phyloP scores from a whole-genome alignment of 169 alveolate genomes.

The Cryptosporidium ryanae region DNA sequence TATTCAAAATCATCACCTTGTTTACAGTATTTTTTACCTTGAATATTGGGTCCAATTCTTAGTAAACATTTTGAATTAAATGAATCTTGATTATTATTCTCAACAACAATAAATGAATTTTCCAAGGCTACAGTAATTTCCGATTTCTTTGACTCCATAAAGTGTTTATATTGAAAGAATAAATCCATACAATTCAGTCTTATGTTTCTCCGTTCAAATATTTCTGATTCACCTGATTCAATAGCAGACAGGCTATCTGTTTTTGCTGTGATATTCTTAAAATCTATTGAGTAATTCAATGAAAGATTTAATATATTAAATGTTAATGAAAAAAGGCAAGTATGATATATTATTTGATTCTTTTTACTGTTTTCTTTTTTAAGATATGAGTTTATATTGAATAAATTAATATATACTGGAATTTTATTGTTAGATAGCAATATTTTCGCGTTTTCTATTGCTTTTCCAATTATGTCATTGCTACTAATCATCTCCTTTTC shows the following conservation, averaged over 20 bases:
- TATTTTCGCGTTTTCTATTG: constrained; percentile 10
- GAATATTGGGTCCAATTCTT: constrained; percentile 69
- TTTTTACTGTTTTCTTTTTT: not conserved
- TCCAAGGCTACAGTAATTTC: constrained; percentile 44
- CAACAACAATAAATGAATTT: constrained; percentile 34
- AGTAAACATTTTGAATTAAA: constrained; percentile 40
- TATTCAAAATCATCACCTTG: not conserved
- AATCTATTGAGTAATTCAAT: constrained; percentile 21
- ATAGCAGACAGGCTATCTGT: not conserved
- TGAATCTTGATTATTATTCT: constrained; percentile 1
- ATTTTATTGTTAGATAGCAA: not conserved
- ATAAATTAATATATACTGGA: constrained; percentile 19
- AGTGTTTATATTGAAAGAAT: constrained; percentile 27
- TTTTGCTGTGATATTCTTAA: not conserved
- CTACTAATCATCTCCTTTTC: not conserved
- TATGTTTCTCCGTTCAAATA: not conserved
- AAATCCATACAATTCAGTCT: constrained; percentile 46
- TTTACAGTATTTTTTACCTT: not conserved
- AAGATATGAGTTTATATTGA: constrained; percentile 37
- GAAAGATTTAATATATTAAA: constrained; percentile 25
- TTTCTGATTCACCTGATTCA: not conserved
- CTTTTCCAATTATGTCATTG: not conserved
- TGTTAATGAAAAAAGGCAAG: constrained; percentile 45
- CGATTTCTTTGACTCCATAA: constrained; percentile 42
- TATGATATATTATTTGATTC: not conserved